These are phyloP conservation scores for Blumeriella jaapii DNA, from an alignment of 2,329 filamentous ascomycete species.

Conservation along the genomic window DNA sequence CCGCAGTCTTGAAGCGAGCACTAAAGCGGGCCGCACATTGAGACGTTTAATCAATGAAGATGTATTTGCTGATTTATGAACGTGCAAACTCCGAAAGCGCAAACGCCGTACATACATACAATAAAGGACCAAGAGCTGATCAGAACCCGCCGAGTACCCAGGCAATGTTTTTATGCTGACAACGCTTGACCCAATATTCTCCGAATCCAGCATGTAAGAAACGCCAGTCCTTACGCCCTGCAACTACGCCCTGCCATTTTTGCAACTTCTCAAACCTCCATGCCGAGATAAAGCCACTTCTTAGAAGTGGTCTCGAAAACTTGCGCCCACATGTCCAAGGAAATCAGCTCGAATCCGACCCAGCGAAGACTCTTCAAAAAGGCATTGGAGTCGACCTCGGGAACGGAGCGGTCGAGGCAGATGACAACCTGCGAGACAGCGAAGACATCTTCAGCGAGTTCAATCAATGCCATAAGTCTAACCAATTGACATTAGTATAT, in stretches of 20 bases:
- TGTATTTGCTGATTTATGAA: no score
- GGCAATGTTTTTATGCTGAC: no score
- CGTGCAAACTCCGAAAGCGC: no score
- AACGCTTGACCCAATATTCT: no score
- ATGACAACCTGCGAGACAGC: slow-evolving; percentile 68
- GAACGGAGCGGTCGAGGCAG: slow-evolving; percentile 64
- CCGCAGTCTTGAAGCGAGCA: no score
- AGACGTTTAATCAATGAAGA: no score
- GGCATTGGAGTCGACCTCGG: slow-evolving; percentile 48
- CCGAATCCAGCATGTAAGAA: neutral
- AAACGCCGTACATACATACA: no score
- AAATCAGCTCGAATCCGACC: slow-evolving; percentile 82
- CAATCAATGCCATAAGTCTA: slow-evolving; percentile 81
- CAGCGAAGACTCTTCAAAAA: slow-evolving; percentile 78
- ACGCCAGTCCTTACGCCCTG: slow-evolving; percentile 4
- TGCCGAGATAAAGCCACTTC: slow-evolving; percentile 76
- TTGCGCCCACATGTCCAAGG: slow-evolving; percentile 63
- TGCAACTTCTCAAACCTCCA: slow-evolving; percentile 54
- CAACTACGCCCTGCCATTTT: neutral
- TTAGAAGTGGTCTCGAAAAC: slow-evolving; percentile 57
- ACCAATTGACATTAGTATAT: slow-evolving; percentile 26
- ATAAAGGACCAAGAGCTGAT: no score
- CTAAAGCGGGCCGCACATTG: no score
- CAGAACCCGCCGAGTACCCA: no score
- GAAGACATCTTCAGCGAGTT: slow-evolving; percentile 69